Base-by-base conservation (phyloP, 768 basidiomycete genomes). In the Gelatoporia subvermispora region DNA sequence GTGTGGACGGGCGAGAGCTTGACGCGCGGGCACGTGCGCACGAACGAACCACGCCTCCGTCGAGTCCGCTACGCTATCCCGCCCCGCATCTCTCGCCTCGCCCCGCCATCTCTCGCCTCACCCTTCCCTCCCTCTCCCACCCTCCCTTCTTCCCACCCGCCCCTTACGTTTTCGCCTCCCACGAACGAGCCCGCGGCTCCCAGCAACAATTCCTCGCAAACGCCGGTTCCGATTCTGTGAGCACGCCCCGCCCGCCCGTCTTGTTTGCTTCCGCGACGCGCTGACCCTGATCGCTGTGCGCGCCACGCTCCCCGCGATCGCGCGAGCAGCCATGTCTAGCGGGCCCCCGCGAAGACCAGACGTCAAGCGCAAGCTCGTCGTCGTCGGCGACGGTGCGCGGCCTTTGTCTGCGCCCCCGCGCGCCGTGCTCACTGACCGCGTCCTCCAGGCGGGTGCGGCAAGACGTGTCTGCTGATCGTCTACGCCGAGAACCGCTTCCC, bases 401-500 rank as follows among this genome's bases (percentile, higher is more conserved):
- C 57, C 48, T 51, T 49, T 53, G 62, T 60, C 45, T 16, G 22
- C 24, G 15, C 35, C 21, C 44, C 35, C 22, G 10, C 21, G 16
- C 38, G 22, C 34, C 34, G 39, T 24, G 48, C 34, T 25, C 46
- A 35, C 42, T 37, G 37, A n/a, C n/a, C n/a, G n/a, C n/a, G n/a
- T n/a, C 34, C 41, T 38, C 22, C 65, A 87, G 85, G 86, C 68
- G 86, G 88, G 51, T 90, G 88, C 63, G 88, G 88, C 61, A 91
- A 95, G 81, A 96, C 93, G 41, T 95, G 93, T 77, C 76, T 95
- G 51, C 81, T 96, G 59, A 96, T 96, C 60, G 93, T 94, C 34
- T 96, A 96, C 63, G 93, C 93, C 20, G 91, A 95, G 69, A 96
- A 95, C 65, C 81, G 93, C 35, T 96, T 95, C 62, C 93, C 93